Evolutionary conservation across 2,329 filamentous ascomycete genomes (phyloP).

Genomic region (Pyrenophora tritici-repentis): DNA sequence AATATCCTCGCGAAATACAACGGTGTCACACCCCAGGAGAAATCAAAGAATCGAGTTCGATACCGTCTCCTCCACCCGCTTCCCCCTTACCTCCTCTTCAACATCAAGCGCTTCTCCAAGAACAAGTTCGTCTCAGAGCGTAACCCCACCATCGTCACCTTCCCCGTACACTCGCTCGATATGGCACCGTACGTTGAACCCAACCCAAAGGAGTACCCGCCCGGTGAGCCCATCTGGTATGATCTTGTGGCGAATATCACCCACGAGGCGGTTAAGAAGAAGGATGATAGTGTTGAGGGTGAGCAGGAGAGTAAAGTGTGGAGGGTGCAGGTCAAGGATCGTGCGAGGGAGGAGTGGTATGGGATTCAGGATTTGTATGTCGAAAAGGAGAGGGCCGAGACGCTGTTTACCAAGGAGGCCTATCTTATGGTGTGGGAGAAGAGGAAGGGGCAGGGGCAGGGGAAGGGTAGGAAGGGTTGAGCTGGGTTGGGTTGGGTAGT

Average conservation of each 20-base stretch:
- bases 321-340: slow-evolving; percentile 88
- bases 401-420: slow-evolving; percentile 89
- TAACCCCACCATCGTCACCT: slow-evolving; percentile 97
- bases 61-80: slow-evolving; percentile 90
- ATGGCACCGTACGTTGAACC: slow-evolving; percentile 91
- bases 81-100: slow-evolving; percentile 88
- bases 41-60: slow-evolving; percentile 82
- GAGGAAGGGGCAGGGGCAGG: slow-evolving; percentile 56
- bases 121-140: slow-evolving; percentile 97
- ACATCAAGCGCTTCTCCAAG: slow-evolving; percentile 94
- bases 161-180: slow-evolving; percentile 83
- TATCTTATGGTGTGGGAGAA: slow-evolving; percentile 97
- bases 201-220: slow-evolving; percentile 70
- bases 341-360: slow-evolving; percentile 83
- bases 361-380: slow-evolving; percentile 94
- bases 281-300: slow-evolving; percentile 83
- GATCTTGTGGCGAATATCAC: slow-evolving; percentile 95
- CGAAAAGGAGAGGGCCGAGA: slow-evolving; percentile 83
- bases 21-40: slow-evolving; percentile 83
- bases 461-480: too few species aligned
- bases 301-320: slow-evolving; percentile 92
- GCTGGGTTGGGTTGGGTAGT: too few species aligned
- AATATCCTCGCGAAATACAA: slow-evolving; percentile 90
- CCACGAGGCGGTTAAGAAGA: slow-evolving; percentile 77
- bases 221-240: slow-evolving; percentile 86